phyloP scores from a whole-genome alignment of 306 rosid genomes.

The Lupinus albus region DNA sequence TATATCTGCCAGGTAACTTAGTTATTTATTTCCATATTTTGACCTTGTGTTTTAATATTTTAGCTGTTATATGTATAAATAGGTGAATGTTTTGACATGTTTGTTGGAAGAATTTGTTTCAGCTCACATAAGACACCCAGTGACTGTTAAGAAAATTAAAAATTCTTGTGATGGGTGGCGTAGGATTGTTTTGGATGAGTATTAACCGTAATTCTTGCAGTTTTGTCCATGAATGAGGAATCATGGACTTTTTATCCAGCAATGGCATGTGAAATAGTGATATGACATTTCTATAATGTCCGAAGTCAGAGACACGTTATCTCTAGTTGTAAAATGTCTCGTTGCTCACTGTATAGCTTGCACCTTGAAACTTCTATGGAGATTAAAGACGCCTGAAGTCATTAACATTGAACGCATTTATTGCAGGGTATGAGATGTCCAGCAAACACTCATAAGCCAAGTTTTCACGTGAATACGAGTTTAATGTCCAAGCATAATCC shows the following conservation, averaged over 20 bases:
- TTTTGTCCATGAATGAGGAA: no score
- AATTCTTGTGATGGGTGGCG: no score
- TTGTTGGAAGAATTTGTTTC: slow-evolving; percentile 14
- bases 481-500: slow-evolving; percentile 65
- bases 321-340: no score
- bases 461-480: slow-evolving; percentile 94
- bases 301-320: no score
- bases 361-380: slow-evolving; percentile 13
- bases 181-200: no score
- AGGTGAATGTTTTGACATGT: not conserved
- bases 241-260: no score
- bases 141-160: no score
- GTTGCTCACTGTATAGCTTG: not conserved
- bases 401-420: slow-evolving; percentile 34
- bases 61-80: not conserved
- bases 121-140: no score
- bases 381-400: slow-evolving; percentile 24
- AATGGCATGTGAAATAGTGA: no score
- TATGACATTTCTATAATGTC: no score
- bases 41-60: not conserved
- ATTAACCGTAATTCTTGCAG: no score
- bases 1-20: slow-evolving; percentile 89
- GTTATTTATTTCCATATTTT: slow-evolving; percentile 21
- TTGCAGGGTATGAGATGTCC: slow-evolving; percentile 98
- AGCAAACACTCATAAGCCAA: slow-evolving; percentile 89